Evolutionary conservation across 192 early-diverging fungal species (phyloP), one percentile per base, ranked within the genome.

Genomic region (Phlyctochytrium bullatum): DNA sequence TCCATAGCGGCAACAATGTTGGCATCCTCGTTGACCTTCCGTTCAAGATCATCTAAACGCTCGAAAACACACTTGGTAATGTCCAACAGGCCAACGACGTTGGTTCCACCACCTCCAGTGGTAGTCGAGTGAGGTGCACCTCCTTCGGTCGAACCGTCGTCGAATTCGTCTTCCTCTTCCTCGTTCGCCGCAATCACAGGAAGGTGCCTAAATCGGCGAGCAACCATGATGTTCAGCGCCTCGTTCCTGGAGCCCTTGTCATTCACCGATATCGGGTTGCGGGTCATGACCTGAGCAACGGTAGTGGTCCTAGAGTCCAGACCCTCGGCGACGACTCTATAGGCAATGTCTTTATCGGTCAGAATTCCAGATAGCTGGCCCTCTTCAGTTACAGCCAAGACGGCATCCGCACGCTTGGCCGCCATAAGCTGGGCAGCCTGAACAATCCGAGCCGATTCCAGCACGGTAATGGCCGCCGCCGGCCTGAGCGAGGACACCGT

Each of bases 311-410:
- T 61, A 12, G 74, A 53, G 59, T 81, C 75, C 56, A 80, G 57
- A 17, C 77, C 81, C 63, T 87, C 88, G 20, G 92, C 96, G 20
- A 97, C 94, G 17, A 98, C 95, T 31, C 96, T 82, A 77, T 93
- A 98, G 31, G 95, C 92, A 53, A 98, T 82, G 79, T 98, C 97
- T 80, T 98, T 98, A 60, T 94, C 97, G 0, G 97, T 99, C 69
- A 99, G 91, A 65, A 99, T 99, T 34, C 96, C 97, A 2, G 85
- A 81, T 65, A 98, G 83, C 65, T 92, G 91, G 65, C 95, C 93
- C 24, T 95, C 89, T 30, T 90, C 88, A 73, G 96, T 91, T n/a
- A 97, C 91, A 40, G 97, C 90, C 6, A 99, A 83, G 36, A 99
- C 92, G 69, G 92, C 93, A 74, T 99, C 97, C 3, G 89, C 86